phyloP scores from a whole-genome alignment of 140 eudicot genomes.

The Ambrosia hybrid region DNA sequence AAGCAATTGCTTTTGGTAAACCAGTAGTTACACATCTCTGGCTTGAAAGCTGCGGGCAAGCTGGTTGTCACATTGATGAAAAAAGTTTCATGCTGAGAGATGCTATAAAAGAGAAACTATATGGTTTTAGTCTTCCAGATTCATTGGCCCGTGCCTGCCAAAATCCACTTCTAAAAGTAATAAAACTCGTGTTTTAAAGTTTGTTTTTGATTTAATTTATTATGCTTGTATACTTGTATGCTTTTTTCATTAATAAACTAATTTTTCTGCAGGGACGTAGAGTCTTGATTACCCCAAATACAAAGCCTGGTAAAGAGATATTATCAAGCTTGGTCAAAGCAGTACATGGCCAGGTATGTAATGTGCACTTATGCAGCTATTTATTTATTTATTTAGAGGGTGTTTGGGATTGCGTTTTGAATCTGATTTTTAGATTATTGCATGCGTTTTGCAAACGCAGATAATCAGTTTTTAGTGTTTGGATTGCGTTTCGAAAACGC shows the following conservation, averaged over 20 bases:
- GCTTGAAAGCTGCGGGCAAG: conserved; percentile 88
- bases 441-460: too few species aligned
- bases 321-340: conserved; percentile 89
- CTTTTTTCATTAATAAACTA: conserved; percentile 5
- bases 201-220: conserved; percentile 1
- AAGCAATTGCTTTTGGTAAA: conserved; percentile 89
- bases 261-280: conserved; percentile 57
- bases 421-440: too few species aligned
- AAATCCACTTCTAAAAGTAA: conserved; percentile 72
- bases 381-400: background rate
- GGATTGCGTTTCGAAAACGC: too few species aligned
- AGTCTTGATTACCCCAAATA: conserved; percentile 79
- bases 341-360: conserved; percentile 83
- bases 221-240: conserved; percentile 22
- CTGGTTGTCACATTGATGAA: conserved; percentile 77
- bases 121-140: conserved; percentile 73
- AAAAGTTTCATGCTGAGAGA: conserved; percentile 79
- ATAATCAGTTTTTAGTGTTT: too few species aligned
- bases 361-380: conserved; percentile 14
- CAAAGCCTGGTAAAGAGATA: conserved; percentile 90
- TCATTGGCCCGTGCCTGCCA: conserved; percentile 68
- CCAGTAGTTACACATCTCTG: conserved; percentile 85
- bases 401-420: too few species aligned
- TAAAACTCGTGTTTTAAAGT: background rate
- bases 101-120: conserved; percentile 71